A percentile compares a stretch with the other conserved stretches of the same genome.
Evolutionary conservation across 805 yeast genomes (phyloP).

Genomic region (Candida quercuum): DNA sequence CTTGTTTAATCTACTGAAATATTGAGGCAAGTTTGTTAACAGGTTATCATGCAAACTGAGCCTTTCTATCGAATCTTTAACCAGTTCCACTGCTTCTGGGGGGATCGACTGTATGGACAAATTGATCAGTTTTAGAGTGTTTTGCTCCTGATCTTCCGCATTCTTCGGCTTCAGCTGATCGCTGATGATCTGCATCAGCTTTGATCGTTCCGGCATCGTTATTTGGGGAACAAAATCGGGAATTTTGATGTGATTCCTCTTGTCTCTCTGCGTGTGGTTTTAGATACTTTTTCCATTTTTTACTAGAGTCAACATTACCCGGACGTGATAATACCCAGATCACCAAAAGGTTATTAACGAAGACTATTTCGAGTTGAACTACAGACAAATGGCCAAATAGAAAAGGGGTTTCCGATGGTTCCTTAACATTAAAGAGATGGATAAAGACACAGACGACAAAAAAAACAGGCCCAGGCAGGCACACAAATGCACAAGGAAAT

Average conservation of each 20-base stretch:
- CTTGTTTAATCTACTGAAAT: constrained; percentile 36
- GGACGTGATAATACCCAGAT: too few relatives aligned
- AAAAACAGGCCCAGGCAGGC: too few relatives aligned
- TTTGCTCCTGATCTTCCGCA: constrained; percentile 14
- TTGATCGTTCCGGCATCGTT: constrained; percentile 11
- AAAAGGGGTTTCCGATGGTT: too few relatives aligned
- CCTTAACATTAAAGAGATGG: too few relatives aligned
- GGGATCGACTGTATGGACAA: constrained; percentile 35
- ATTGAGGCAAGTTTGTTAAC: constrained; percentile 41
- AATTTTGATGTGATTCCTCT: neutral
- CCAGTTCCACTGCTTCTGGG: constrained; percentile 30
- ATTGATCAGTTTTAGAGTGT: constrained; percentile 33
- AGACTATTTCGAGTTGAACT: too few relatives aligned
- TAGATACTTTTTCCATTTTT: too few relatives aligned
- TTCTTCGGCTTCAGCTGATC: constrained; percentile 18
- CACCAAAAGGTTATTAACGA: too few relatives aligned
- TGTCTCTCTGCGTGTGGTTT: neutral
- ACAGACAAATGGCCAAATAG: too few relatives aligned
- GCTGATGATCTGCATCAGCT: constrained; percentile 19
- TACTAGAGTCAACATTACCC: too few relatives aligned
- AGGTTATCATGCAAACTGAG: constrained; percentile 50
- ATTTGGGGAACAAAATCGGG: too few relatives aligned
- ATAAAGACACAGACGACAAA: too few relatives aligned
- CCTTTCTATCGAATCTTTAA: constrained; percentile 37
- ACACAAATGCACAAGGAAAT: too few relatives aligned